Evolutionary conservation across 2,329 filamentous ascomycete species (phyloP).

Genomic region (Botryosphaeria dothidea): DNA sequence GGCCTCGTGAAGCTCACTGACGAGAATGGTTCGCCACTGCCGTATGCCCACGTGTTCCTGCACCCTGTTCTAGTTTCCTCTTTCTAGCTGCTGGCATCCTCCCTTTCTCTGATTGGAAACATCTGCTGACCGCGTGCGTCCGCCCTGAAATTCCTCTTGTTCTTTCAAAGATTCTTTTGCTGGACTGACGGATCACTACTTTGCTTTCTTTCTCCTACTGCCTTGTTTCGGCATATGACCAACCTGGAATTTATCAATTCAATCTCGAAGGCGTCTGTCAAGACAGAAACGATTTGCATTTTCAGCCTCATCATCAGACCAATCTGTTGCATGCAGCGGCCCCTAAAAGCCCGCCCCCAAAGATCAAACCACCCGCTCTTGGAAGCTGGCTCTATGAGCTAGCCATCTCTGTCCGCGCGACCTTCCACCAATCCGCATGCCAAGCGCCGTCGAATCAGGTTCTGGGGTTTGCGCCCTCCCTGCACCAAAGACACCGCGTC

Average conservation of each 20-base stretch:
- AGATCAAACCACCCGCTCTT: neutral
- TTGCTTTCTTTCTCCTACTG: no score
- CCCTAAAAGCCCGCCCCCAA: neutral
- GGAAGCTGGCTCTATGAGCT: neutral
- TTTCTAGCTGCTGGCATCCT: neutral
- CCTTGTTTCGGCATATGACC: no score
- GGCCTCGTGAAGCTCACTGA: neutral
- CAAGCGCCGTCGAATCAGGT: neutral
- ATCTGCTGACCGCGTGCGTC: no score
- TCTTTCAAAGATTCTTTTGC: no score
- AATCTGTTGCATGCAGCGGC: neutral
- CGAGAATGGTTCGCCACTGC: neutral
- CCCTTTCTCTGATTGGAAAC: neutral
- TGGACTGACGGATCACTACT: no score
- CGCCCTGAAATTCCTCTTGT: no score
- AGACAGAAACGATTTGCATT: no score
- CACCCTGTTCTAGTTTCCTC: neutral
- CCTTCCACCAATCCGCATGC: neutral
- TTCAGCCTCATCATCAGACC: neutral
- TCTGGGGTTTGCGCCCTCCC: neutral
- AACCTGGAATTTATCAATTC: no score
- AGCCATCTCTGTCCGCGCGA: conserved; percentile 1
- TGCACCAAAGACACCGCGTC: neutral
- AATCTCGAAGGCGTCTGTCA: no score
- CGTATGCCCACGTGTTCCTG: neutral